These are phyloP conservation scores for Knufia fluminis DNA, from an alignment of 2,329 filamentous ascomycete species.

Conservation along the genomic window DNA sequence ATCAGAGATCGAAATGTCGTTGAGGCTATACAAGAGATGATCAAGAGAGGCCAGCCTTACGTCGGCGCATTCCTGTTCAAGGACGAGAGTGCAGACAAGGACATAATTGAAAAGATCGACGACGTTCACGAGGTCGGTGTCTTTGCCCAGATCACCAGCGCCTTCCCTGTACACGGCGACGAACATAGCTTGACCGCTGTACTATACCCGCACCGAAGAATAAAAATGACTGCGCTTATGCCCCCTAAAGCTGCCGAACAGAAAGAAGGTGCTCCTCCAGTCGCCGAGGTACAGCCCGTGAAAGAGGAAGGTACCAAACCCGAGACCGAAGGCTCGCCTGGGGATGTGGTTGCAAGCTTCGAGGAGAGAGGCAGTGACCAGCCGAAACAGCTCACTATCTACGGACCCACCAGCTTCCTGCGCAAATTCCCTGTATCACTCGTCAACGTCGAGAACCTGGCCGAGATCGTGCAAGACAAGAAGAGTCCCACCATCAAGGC, in stretches of 20 bases:
- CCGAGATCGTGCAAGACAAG: conserved; percentile 80
- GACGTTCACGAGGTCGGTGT: conserved; percentile 95
- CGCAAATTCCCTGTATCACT: conserved; percentile 86
- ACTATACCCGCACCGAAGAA: conserved; percentile 88
- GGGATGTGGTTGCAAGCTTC: conserved; percentile 93
- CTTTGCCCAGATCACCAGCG: conserved; percentile 95
- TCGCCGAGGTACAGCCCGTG: conserved; percentile 32
- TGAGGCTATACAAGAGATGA: conserved; percentile 87
- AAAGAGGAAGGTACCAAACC: conserved; percentile 43
- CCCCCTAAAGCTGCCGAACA: conserved; percentile 45
- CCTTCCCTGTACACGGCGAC: conserved; percentile 82
- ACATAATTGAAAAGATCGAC: conserved; percentile 79
- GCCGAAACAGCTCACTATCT: conserved; percentile 47
- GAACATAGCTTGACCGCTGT: conserved; percentile 82
- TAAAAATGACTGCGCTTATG: conserved; percentile 76
- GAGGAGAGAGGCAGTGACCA: conserved; percentile 66
- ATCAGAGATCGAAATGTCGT: conserved; percentile 89
- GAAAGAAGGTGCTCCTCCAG: conserved; percentile 28
- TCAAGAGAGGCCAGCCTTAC: conserved; percentile 93
- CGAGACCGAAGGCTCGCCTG: conserved; percentile 56
- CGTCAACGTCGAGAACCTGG: conserved; percentile 88
- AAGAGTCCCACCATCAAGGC: conserved; percentile 84
- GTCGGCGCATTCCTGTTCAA: conserved; percentile 96
- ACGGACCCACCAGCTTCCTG: conserved; percentile 84
- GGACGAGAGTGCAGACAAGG: conserved; percentile 86